Evolutionary conservation across 2,329 filamentous ascomycete genomes (phyloP), one percentile per base, ranked within the genome.

Genomic region (Nothomitra cinnamomea): DNA sequence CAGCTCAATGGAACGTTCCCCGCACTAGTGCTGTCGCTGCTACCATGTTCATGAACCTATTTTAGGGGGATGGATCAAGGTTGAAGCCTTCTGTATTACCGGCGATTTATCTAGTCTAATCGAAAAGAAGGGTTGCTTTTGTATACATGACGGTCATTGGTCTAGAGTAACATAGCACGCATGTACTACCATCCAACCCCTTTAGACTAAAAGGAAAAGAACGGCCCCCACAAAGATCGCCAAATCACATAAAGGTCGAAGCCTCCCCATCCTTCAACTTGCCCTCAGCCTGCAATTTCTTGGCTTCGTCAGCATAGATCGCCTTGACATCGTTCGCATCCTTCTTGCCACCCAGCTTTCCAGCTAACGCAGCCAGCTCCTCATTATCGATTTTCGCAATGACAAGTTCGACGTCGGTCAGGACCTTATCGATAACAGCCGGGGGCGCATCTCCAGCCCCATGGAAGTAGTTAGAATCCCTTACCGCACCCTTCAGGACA

Each of bases 381-480:
- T 95, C 90, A 54, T 85, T 73, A 60, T 95, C 89, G 60, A 95
- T 81, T 78, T 90, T 94, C 69, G 75, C 75, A 71, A 95, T 87
- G 57, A 98, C 70, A 21, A 83, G 72, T 64, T 98, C 94, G 50
- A 94, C 85, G 60, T 95, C 90, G 62, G 77, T 78, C 38, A 96
- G 76, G 1, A 92, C 87, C 32, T 75, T 72, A 64, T 96, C 89
- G 60, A 98, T 87, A 65, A 87, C 79, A 10, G 79, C 72, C 13
- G 86, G 75, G n/a, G 84, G 77, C 24, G 82, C 72, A 56, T 89
- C 84, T 45, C 77, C 72, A 36, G 66, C 72, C 19, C 73, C 73
- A 55, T 75, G 76, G 68, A 98, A 95, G 80, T 98, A 98, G 77
- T 95, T 95, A 63, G 86, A 89, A 61, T 98, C 92, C 78, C 98